phyloP scores from a whole-genome alignment of 176 grass and related monocot species.

The Typha latifolia region DNA sequence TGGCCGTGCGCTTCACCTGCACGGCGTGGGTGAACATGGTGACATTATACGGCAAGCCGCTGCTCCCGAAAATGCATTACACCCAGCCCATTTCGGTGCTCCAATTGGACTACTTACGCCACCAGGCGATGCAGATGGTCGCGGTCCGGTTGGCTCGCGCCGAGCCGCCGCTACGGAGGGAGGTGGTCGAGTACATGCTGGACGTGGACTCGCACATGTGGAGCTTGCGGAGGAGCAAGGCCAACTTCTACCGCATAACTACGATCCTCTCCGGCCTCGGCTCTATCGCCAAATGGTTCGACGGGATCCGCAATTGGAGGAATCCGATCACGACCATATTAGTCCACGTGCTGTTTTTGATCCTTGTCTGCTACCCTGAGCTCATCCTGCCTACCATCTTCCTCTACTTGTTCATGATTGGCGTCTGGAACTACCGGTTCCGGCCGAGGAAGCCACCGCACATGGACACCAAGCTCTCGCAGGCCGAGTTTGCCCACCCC shows the following conservation, averaged over 20 bases:
- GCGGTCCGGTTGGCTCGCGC: conserved; percentile 61
- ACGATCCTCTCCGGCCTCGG: conserved; percentile 49
- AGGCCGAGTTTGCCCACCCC: conserved; percentile 59
- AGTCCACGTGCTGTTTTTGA: conserved; percentile 79
- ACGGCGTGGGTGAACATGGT: conserved; percentile 95
- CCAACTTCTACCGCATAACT: conserved; percentile 85
- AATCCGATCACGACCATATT: conserved; percentile 76
- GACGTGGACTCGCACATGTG: conserved; percentile 96
- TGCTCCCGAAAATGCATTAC: conserved; percentile 95
- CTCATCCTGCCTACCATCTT: conserved; percentile 85
- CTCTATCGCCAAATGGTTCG: conserved; percentile 50
- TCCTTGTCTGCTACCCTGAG: conserved; percentile 86
- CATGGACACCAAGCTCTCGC: conserved; percentile 87
- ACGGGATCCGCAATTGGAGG: conserved; percentile 75
- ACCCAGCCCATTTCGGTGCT: conserved; percentile 70
- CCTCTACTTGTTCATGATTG: conserved; percentile 91
- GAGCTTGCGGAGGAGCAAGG: conserved; percentile 87
- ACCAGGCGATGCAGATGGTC: conserved; percentile 70
- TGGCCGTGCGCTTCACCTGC: conserved; percentile 86
- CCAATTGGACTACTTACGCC: conserved; percentile 61
- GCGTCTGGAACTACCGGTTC: conserved; percentile 80
- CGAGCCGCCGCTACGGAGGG: conserved; percentile 64
- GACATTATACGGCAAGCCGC: conserved; percentile 52
- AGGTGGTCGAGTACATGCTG: conserved; percentile 89
- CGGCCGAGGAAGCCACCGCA: conserved; percentile 64